phyloP scores from a whole-genome alignment of 2,329 filamentous ascomycete genomes.

The Acephala macrosclerotiorum region DNA sequence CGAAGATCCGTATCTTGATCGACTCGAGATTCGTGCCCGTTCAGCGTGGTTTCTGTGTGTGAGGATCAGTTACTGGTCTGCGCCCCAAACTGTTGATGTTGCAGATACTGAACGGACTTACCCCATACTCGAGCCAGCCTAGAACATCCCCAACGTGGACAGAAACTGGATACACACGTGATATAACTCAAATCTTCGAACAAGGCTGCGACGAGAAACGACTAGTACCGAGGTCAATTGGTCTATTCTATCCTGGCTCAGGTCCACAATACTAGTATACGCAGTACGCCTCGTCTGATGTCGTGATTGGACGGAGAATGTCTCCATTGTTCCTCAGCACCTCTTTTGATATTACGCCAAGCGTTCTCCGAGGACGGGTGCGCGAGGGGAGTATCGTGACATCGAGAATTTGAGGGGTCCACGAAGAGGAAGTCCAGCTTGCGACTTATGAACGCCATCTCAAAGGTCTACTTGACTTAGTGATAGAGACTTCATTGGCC shows the following conservation, averaged over 20 bases:
- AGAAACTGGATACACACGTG: neutral
- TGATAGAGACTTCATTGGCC: neutral
- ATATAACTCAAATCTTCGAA: neutral
- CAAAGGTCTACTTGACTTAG: neutral
- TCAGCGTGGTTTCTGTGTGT: slow-evolving; percentile 1
- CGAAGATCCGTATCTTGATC: slow-evolving; percentile 14
- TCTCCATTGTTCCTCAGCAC: neutral
- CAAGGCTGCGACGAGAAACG: neutral
- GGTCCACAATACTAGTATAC: neutral
- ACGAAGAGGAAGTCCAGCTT: neutral
- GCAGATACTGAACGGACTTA: slow-evolving; percentile 8
- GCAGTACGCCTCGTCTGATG: neutral
- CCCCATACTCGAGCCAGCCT: slow-evolving; percentile 4
- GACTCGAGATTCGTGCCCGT: slow-evolving; percentile 13
- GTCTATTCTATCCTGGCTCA: neutral
- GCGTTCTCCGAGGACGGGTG: neutral
- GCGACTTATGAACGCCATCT: neutral
- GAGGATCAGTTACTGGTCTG: slow-evolving; percentile 7
- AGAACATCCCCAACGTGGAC: neutral
- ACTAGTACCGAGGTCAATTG: neutral
- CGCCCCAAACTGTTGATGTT: slow-evolving; percentile 17
- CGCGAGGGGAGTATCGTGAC: neutral
- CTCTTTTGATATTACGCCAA: slow-evolving; percentile 9
- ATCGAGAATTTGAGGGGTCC: neutral
- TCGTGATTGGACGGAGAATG: neutral